Conservation (phyloP, 2,329 filamentous ascomycete species). For the Cytospora leucostoma region DNA sequence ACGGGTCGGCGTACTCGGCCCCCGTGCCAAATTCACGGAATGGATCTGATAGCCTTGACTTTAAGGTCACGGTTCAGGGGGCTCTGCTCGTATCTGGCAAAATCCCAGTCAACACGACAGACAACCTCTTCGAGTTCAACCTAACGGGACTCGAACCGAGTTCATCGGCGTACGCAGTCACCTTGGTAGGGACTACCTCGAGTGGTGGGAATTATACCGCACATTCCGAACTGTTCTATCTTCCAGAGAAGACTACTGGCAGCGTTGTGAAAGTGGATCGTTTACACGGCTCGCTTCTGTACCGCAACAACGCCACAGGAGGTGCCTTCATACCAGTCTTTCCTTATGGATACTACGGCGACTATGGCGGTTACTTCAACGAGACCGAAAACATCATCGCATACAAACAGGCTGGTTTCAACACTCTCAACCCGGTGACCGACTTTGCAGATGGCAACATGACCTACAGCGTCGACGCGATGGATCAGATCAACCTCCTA, state of each 20-base stretch:
- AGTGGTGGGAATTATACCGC: conserved; percentile 40
- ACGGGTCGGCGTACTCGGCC: conserved; percentile 41
- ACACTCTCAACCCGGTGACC: conserved; percentile 47
- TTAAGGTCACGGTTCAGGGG: conserved; percentile 38
- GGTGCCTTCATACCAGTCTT: conserved; percentile 44
- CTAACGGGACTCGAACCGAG: conserved; percentile 40
- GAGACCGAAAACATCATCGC: conserved; percentile 37
- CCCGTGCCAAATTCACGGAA: conserved; percentile 31
- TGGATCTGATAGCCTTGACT: conserved; percentile 38
- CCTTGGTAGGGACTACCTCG: conserved; percentile 39
- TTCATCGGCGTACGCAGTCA: conserved; percentile 42
- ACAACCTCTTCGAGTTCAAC: conserved; percentile 42
- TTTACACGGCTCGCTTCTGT: conserved; percentile 45
- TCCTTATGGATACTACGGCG: conserved; percentile 48
- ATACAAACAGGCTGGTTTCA: conserved; percentile 44
- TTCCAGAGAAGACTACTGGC: conserved; percentile 45
- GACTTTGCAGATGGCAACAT: conserved; percentile 41
- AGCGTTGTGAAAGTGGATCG: conserved; percentile 51
- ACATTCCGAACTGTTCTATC: conserved; percentile 42
- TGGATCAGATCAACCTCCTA: conserved; percentile 42
- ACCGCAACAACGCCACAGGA: conserved; percentile 40
- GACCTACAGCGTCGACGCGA: conserved; percentile 39
- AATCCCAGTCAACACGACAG: conserved; percentile 40
- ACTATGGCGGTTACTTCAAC: conserved; percentile 48
- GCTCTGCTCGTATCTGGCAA: conserved; percentile 38